Conservation (phyloP, 169 alveolate species). For the Toxoplasma gondii region DNA sequence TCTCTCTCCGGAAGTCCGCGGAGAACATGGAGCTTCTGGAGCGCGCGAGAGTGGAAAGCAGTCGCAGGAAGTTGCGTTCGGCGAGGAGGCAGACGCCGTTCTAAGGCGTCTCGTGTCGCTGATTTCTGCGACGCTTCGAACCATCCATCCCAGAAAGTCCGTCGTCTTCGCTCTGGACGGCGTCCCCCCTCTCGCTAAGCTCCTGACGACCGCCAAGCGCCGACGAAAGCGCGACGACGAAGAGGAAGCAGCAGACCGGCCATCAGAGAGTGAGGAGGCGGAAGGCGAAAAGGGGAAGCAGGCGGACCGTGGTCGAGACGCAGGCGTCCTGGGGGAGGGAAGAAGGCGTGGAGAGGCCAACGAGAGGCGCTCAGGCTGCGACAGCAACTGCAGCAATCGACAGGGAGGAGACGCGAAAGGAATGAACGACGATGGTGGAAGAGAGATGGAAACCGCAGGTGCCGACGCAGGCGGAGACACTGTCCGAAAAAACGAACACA, state of each 20-base stretch:
- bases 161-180: slow-evolving; percentile 77
- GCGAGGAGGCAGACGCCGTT: slow-evolving; percentile 57
- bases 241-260: not conserved
- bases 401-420: not conserved
- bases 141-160: slow-evolving; percentile 66
- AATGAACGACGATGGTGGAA: not conserved
- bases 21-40: no score
- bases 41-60: no score
- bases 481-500: not conserved
- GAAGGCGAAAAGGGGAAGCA: not conserved
- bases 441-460: not conserved
- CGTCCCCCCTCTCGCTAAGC: slow-evolving; percentile 76
- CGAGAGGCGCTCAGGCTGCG: not conserved
- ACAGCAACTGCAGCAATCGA: not conserved
- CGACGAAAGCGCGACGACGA: not conserved
- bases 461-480: not conserved
- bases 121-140: slow-evolving; percentile 64
- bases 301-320: not conserved
- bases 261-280: no score
- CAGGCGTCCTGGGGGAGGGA: not conserved
- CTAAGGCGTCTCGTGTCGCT: slow-evolving; percentile 69
- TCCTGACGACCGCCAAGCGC: slow-evolving; percentile 40
- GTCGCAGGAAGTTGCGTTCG: not conserved
- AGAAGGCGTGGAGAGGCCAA: not conserved
- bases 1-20: no score